phyloP scores from a whole-genome alignment of 371 early-diverging fungal species.

The Mucor plumbeus region DNA sequence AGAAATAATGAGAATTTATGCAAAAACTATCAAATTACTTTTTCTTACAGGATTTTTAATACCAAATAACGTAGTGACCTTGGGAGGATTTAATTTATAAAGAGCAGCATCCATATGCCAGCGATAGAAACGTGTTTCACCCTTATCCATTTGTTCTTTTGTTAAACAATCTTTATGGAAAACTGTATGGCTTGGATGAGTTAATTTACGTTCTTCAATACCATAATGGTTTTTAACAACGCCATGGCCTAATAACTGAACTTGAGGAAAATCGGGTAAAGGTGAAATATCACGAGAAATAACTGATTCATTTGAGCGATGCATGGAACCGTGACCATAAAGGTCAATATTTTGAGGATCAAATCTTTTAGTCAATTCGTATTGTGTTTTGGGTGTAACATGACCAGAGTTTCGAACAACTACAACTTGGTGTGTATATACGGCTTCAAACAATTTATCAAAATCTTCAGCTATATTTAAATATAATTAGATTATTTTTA shows the following conservation, averaged over 20 bases:
- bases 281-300: constrained; percentile 55
- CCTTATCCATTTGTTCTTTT: constrained; percentile 47
- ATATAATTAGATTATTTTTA: background rate
- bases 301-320: constrained; percentile 46
- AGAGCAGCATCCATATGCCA: constrained; percentile 64
- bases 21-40: background rate
- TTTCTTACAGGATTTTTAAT: constrained; percentile 54
- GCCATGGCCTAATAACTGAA: constrained; percentile 54
- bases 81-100: constrained; percentile 52
- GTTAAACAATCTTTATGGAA: constrained; percentile 46
- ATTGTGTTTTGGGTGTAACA: constrained; percentile 48
- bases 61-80: constrained; percentile 52
- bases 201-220: constrained; percentile 46
- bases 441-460: constrained; percentile 47
- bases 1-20: background rate
- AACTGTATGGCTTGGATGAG: constrained; percentile 47
- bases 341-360: constrained; percentile 50
- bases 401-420: constrained; percentile 50
- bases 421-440: constrained; percentile 53
- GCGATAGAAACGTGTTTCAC: constrained; percentile 52
- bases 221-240: constrained; percentile 48
- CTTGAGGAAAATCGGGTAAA: constrained; percentile 48
- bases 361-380: constrained; percentile 47
- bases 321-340: constrained; percentile 53
- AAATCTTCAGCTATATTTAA: constrained; percentile 44